Percentiles rank a stretch among this genome's conserved stretches.
These are phyloP conservation scores for Tolypocladium pustulatum DNA, from an alignment of 2,329 filamentous ascomycete species.

Conservation along the genomic window DNA sequence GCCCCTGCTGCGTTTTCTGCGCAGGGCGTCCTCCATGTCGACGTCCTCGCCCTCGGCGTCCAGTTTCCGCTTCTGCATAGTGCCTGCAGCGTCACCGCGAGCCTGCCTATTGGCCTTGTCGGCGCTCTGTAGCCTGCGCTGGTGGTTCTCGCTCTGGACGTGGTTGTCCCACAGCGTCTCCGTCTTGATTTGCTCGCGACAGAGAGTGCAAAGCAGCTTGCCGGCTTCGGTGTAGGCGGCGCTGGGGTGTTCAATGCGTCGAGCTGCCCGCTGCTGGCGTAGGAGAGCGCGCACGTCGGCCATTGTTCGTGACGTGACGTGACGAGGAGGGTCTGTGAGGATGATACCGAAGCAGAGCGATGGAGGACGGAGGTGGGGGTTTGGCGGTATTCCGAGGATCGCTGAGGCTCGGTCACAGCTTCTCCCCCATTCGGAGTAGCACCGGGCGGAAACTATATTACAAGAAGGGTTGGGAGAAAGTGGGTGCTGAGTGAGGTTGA, in stretches of 20 bases:
- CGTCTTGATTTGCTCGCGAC: conserved; percentile 52
- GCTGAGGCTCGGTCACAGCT: not conserved
- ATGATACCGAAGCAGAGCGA: not conserved
- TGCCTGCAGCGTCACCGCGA: conserved; percentile 4
- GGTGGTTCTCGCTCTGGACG: conserved; percentile 35
- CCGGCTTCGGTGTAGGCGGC: conserved; percentile 58
- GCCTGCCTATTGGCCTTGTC: conserved; percentile 5
- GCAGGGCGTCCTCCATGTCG: conserved; percentile 22
- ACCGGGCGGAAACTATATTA: not conserved
- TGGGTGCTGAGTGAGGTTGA: conserved; percentile 2
- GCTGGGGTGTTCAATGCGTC: conserved; percentile 60
- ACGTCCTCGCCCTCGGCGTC: conserved; percentile 20
- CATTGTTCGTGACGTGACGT: conserved; percentile 34
- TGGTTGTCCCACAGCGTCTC: conserved; percentile 60
- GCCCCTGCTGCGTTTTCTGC: conserved; percentile 35
- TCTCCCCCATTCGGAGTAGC: not conserved
- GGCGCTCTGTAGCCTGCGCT: conserved; percentile 12
- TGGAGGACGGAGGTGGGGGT: not conserved
- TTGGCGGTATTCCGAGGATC: not conserved
- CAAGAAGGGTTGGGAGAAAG: not conserved
- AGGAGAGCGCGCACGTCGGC: conserved; percentile 71
- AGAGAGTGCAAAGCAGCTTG: conserved; percentile 57
- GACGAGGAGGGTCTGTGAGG: not conserved
- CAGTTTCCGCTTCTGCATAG: conserved; percentile 21
- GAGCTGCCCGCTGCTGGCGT: conserved; percentile 64